A percentile compares a stretch with the other conserved stretches of the same genome.
Evolutionary conservation across 768 basidiomycete species (phyloP).

Genomic region (Macrolepiota fuliginosa): DNA sequence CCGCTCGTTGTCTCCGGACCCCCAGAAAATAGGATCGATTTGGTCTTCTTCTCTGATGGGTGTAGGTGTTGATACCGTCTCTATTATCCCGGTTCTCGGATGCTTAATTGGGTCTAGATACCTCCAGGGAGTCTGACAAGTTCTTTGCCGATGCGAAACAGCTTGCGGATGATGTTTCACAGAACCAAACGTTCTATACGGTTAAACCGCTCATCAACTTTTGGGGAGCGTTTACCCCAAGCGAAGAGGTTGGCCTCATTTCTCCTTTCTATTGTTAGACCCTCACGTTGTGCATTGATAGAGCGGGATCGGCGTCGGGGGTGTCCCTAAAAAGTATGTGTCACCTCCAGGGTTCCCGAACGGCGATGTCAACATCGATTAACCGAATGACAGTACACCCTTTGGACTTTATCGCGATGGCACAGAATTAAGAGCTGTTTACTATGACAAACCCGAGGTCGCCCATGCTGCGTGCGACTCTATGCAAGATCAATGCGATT

Average conservation of each 20-base stretch:
- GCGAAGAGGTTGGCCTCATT: slow-evolving; percentile 52
- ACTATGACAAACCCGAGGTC: slow-evolving; percentile 64
- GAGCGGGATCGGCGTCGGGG: slow-evolving; percentile 73
- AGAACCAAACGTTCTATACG: slow-evolving; percentile 74
- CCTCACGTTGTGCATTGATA: slow-evolving; percentile 21
- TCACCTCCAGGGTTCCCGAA: neutral
- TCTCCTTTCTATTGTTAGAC: neutral
- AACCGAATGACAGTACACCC: slow-evolving; percentile 46
- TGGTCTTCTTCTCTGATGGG: slow-evolving; percentile 78
- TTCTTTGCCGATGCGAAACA: slow-evolving; percentile 66
- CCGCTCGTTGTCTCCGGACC: slow-evolving; percentile 63
- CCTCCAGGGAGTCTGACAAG: slow-evolving; percentile 51
- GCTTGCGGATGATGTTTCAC: slow-evolving; percentile 66
- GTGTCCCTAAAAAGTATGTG: slow-evolving; percentile 65
- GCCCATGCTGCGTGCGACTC: slow-evolving; percentile 68
- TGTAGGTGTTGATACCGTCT: slow-evolving; percentile 43
- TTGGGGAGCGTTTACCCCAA: slow-evolving; percentile 78
- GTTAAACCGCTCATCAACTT: slow-evolving; percentile 78
- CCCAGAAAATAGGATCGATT: slow-evolving; percentile 63
- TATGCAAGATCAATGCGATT: slow-evolving; percentile 65
- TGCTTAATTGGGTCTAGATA: slow-evolving; percentile 37
- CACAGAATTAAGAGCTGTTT: slow-evolving; percentile 73
- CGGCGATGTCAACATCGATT: neutral
- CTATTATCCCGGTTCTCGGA: neutral
- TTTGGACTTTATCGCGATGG: slow-evolving; percentile 79